Conservation (phyloP, 1,284 basidiomycete genomes). For the Pyrrhoderma lamaoense region DNA sequence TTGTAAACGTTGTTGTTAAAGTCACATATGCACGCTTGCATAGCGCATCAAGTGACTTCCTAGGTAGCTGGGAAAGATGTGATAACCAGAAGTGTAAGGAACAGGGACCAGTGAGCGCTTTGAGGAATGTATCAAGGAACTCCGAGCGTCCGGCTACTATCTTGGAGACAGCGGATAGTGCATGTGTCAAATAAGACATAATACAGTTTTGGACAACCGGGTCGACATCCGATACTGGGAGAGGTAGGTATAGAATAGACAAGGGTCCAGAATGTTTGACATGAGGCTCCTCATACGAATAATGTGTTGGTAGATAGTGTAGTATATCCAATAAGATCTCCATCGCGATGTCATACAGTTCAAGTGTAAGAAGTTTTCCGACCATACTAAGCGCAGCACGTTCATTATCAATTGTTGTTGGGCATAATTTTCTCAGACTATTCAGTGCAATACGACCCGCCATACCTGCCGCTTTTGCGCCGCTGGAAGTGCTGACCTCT, state of each 20-base stretch:
- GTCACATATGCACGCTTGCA: slow-evolving; percentile 52
- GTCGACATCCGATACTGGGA: slow-evolving; percentile 31
- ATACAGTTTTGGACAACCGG: slow-evolving; percentile 43
- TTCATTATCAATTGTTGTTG: slow-evolving; percentile 58
- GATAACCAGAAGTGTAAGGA: slow-evolving; percentile 51
- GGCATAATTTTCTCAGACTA: slow-evolving; percentile 37
- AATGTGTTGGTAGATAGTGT: slow-evolving; percentile 33
- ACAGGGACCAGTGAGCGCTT: slow-evolving; percentile 30
- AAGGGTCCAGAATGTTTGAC: slow-evolving; percentile 18
- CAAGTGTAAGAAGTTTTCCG: slow-evolving; percentile 55
- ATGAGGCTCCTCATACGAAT: neutral
- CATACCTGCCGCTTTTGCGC: slow-evolving; percentile 22
- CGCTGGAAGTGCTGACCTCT: no score
- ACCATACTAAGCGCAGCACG: slow-evolving; percentile 58
- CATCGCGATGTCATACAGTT: slow-evolving; percentile 50
- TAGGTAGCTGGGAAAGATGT: slow-evolving; percentile 33
- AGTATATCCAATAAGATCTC: slow-evolving; percentile 40
- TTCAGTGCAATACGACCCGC: slow-evolving; percentile 31
- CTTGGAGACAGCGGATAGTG: slow-evolving; percentile 35
- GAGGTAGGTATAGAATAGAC: slow-evolving; percentile 40
- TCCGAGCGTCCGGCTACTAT: slow-evolving; percentile 21
- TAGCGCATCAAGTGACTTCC: slow-evolving; percentile 48
- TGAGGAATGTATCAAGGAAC: slow-evolving; percentile 28
- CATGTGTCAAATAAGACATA: slow-evolving; percentile 50
- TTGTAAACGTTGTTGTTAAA: slow-evolving; percentile 34